Evolutionary conservation across 345 rosid genomes (phyloP), one percentile per base, ranked within the genome.

Genomic region (Eucalyptus grandis): DNA sequence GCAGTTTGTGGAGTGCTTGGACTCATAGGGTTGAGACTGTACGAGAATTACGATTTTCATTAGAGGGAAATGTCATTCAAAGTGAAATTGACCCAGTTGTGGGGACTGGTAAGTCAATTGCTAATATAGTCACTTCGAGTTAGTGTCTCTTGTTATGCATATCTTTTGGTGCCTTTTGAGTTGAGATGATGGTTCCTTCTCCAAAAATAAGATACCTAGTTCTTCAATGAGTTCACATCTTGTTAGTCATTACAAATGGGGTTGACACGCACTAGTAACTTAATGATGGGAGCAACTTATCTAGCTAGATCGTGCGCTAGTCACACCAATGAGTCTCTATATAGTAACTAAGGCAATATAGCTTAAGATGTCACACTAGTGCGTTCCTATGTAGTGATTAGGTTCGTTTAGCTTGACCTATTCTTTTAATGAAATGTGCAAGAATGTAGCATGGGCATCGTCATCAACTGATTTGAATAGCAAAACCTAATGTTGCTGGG

Each of bases 11-110:
- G 99, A 93, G 92, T 92, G 88, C 93, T 87, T 98, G 99, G 99
- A 95, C 95, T 89, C 91, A 94, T 90, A 96, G 98, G 93, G 99
- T 98, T 88, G 98, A 98, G 92, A 95, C 96, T 86, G 93, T 93
- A 87, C 92, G 98, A 90, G 92, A 92, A 87, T 88, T 95, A 90
- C 94, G 98, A 90, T 98, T 98, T 94, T 95, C 98, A 90, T 91
- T 96, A 91, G 96, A 95, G 88, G 98, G 98, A 83, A 87, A 88
- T 93, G 90, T 94, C 91, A 91, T 96, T 90, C 90, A 89, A 44
- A 89, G 87, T 88, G 96, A 92, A 89, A 51, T 67, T 93, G 87
- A n/a, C 87, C 89, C 72, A n/a, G 54, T 88, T 46, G 81, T 90
- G 86, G 92, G 92, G 89, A 90, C 90, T 60, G 93, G 99, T 96